Percentiles rank a stretch among this genome's conserved stretches.
Evolutionary conservation across 257 asterid genomes (phyloP).

Genomic region (Ocimum tenuiflorum): DNA sequence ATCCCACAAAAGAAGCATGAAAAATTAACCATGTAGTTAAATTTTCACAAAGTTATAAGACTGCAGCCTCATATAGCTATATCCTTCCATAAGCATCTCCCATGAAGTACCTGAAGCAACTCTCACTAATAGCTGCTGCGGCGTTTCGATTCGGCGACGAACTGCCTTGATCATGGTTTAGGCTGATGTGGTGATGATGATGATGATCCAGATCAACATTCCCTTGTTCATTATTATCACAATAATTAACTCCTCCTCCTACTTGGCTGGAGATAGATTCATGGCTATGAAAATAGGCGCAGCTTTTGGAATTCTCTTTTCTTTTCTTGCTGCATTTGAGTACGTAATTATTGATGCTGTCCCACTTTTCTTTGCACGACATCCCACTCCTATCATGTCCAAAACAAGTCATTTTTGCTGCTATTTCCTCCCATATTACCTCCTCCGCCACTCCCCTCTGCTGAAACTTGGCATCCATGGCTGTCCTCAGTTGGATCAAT

Average conservation of each 20-base stretch:
- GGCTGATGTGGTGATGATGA: neutral
- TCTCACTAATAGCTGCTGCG: constrained; percentile 34
- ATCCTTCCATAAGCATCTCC: constrained; percentile 66
- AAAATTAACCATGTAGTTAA: neutral
- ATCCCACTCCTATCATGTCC: constrained; percentile 57
- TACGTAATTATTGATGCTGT: constrained; percentile 38
- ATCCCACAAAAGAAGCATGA: neutral
- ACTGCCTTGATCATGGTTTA: neutral
- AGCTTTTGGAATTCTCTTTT: constrained; percentile 43
- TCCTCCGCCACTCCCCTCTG: constrained; percentile 28
- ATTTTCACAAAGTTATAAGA: neutral
- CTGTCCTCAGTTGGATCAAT: constrained; percentile 44
- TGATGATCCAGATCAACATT: no score
- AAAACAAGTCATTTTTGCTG: constrained; percentile 48
- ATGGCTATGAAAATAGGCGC: constrained; percentile 22
- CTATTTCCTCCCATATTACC: constrained; percentile 63
- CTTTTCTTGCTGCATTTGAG: constrained; percentile 52
- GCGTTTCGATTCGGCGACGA: constrained; percentile 7
- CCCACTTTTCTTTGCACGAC: constrained; percentile 68
- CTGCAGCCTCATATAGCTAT: neutral
- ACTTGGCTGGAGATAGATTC: constrained; percentile 29
- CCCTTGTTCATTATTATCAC: constrained; percentile 26
- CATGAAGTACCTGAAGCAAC: constrained; percentile 62
- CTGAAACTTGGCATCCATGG: constrained; percentile 22
- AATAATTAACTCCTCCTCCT: constrained; percentile 24